Evolutionary conservation across 2,329 filamentous ascomycete genomes (phyloP).

Genomic region (Aspergillus intermedius): DNA sequence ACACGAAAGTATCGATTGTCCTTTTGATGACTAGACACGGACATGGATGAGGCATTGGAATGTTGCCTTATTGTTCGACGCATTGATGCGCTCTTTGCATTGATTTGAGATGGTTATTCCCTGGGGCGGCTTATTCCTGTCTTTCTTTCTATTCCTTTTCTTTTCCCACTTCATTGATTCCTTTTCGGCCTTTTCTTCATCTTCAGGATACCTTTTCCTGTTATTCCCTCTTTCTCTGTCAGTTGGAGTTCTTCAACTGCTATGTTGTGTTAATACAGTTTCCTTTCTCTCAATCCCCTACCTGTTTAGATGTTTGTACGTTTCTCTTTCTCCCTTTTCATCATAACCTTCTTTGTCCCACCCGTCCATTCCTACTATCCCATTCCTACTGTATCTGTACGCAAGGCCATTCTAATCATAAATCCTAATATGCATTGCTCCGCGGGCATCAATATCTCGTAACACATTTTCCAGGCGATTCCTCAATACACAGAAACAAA

Average conservation of each 20-base stretch:
- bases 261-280: slow-evolving; percentile 9
- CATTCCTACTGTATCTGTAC: not conserved
- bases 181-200: slow-evolving; percentile 2
- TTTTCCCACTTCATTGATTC: too few relatives aligned
- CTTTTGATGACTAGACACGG: slow-evolving; percentile 63
- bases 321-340: slow-evolving; percentile 2
- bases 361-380: not conserved
- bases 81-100: too few relatives aligned
- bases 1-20: slow-evolving; percentile 92
- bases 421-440: slow-evolving; percentile 1
- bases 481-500: not conserved
- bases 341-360: slow-evolving; percentile 3
- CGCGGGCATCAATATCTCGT: not conserved
- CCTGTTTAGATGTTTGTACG: slow-evolving; percentile 5
- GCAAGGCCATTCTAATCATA: slow-evolving; percentile 1
- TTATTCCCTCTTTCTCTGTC: not conserved
- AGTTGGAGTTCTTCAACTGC: slow-evolving; percentile 9
- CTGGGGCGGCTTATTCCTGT: too few relatives aligned
- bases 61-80: too few relatives aligned
- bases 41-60: too few relatives aligned
- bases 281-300: slow-evolving; percentile 8
- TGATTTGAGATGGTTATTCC: too few relatives aligned
- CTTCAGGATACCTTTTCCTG: slow-evolving; percentile 4
- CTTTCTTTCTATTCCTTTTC: too few relatives aligned
- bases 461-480: not conserved